Conservation (phyloP, 2,329 filamentous ascomycete species). For the Leptographium flavum region DNA sequence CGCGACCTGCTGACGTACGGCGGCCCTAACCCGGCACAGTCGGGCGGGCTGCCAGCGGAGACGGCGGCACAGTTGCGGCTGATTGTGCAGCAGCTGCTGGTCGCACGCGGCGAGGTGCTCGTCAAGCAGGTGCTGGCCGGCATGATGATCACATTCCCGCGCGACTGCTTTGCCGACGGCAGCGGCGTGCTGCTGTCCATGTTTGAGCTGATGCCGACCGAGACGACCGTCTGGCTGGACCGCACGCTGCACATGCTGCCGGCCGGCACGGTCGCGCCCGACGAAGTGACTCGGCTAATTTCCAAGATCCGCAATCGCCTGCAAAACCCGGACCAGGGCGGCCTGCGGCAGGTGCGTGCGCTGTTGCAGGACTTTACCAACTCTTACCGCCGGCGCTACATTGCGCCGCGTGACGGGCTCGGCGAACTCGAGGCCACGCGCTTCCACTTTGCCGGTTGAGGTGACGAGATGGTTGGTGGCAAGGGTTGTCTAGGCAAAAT, state of each 20-base stretch:
- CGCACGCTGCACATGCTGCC: conserved; percentile 75
- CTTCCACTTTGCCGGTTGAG: conserved; percentile 60
- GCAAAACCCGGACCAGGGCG: conserved; percentile 35
- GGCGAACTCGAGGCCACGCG: conserved; percentile 74
- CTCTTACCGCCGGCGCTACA: conserved; percentile 81
- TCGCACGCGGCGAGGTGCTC: conserved; percentile 58
- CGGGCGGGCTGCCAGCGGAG: conserved; percentile 36
- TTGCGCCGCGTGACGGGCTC: conserved; percentile 85
- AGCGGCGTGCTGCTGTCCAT: conserved; percentile 82
- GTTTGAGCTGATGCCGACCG: conserved; percentile 71
- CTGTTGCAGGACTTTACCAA: conserved; percentile 95
- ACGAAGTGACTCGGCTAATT: conserved; percentile 70
- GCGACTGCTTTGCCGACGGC: conserved; percentile 88
- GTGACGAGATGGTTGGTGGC: no score
- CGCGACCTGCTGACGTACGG: conserved; percentile 85
- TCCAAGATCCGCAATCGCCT: conserved; percentile 54
- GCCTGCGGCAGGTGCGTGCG: conserved; percentile 62
- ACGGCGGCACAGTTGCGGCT: conserved; percentile 56
- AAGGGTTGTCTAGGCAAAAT: background rate
- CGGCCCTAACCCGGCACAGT: conserved; percentile 56
- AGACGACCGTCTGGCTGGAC: conserved; percentile 72
- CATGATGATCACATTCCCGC: conserved; percentile 98
- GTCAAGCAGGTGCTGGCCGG: conserved; percentile 85
- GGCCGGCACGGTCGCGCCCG: conserved; percentile 60
- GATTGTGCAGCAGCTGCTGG: conserved; percentile 58